Conservation (phyloP, 1,284 basidiomycete genomes). For the Naganishia albida region DNA sequence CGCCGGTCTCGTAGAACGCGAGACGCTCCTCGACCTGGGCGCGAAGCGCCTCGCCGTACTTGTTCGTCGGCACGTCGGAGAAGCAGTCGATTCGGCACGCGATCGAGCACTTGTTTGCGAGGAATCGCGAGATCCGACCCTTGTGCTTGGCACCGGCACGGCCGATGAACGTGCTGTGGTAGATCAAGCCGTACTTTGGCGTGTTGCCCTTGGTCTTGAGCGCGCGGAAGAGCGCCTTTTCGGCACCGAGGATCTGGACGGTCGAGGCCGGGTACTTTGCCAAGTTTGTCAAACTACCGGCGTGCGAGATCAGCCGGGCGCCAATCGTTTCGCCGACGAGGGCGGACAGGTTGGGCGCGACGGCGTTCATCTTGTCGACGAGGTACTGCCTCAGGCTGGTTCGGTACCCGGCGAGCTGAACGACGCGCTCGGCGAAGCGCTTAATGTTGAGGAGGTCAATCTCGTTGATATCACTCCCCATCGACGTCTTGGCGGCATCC, state of each 20-base stretch:
- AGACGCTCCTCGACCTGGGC: conserved; percentile 95
- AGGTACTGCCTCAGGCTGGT: conserved; percentile 88
- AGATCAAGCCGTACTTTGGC: conserved; percentile 94
- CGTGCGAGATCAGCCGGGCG: conserved; percentile 92
- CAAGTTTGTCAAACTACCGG: conserved; percentile 93
- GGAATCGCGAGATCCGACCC: conserved; percentile 94
- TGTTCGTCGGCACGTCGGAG: conserved; percentile 81
- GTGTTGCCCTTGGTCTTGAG: conserved; percentile 99
- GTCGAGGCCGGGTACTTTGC: conserved; percentile 99
- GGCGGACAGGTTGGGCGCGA: conserved; percentile 92
- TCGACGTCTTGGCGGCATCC: conserved; percentile 89
- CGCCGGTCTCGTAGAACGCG: conserved; percentile 88
- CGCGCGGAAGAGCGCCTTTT: conserved; percentile 96
- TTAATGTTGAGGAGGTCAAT: conserved; percentile 97
- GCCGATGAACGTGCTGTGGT: conserved; percentile 87
- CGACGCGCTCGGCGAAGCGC: conserved; percentile 86
- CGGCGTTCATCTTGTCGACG: conserved; percentile 96
- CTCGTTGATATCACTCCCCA: conserved; percentile 91
- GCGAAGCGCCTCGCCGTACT: conserved; percentile 92
- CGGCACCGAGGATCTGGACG: conserved; percentile 95
- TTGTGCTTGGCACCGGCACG: conserved; percentile 94
- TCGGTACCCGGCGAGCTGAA: conserved; percentile 90
- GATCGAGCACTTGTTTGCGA: conserved; percentile 99
- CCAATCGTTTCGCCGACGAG: conserved; percentile 94
- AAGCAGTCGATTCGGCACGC: conserved; percentile 98